Base-by-base conservation (phyloP, 2,329 filamentous ascomycete genomes). In the Penicillium sp. region DNA sequence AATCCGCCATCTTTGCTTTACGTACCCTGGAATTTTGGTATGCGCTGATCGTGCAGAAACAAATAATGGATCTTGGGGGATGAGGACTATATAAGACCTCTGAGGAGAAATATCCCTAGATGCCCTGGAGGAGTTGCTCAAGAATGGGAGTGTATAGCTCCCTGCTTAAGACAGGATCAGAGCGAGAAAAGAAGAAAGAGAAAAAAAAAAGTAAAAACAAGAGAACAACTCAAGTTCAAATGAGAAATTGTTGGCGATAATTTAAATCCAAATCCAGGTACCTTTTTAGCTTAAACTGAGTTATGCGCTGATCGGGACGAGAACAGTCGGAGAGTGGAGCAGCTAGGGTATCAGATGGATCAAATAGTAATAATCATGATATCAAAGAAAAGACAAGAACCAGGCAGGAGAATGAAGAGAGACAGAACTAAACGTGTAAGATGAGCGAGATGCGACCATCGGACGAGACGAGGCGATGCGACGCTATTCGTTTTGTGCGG, bases 401-500 rank as follows among this genome's bases (percentile, higher is more conserved):
- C 24, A 5, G 24, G 7, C 31, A 54, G 52, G 42, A 50, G 48
- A 34, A 32, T 55, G 16, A 47, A 44, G 55, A 56, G 48, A 31
- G 32, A 45, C 10, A 16, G 24, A 47, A 18, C 41, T 31, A 48
- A 45, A 50, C 53, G 54, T n/a, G 34, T 13, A 6, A 36, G 34
- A 27, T 27, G 24, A 63, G 58, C 36, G 36, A 63, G 58, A 70
- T 71, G 68, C 64, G 68, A 71, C 68, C 68, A 67, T 70, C 59
- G 62, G 59, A 60, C 62, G 64, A 59, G 64, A 64, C 56, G 61
- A 68, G 63, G 57, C 68, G 65, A 72, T 72, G 67, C 62, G 68
- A 72, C 69, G 66, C 63, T 71, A 63, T 54, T 57, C 50, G 45
- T 59, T 48, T 60, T 47, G 48, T 45, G 56, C 51, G 54, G 51